Percentiles rank a stretch among this genome's conserved stretches.
Conservation (phyloP, 768 basidiomycete genomes). For the Russula olivacea region DNA sequence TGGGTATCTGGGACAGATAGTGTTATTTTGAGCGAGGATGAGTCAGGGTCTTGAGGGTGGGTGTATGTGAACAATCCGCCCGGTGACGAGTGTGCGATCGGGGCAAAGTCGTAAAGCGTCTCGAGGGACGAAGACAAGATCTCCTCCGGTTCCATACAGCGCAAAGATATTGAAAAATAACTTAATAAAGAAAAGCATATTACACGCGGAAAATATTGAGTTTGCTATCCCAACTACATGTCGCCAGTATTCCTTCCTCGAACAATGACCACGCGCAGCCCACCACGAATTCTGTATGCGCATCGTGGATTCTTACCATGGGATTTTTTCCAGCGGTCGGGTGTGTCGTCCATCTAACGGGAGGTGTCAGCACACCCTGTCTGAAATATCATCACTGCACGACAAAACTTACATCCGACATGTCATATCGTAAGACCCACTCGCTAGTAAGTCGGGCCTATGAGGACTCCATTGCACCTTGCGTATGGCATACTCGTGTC, state of each 20-base stretch:
- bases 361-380: not conserved
- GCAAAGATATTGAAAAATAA: not conserved
- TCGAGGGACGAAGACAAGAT: conserved; percentile 60
- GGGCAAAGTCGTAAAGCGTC: conserved; percentile 54
- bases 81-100: conserved; percentile 53
- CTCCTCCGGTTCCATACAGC: conserved; percentile 47
- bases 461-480: conserved; percentile 90
- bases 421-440: conserved; percentile 91
- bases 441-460: conserved; percentile 61
- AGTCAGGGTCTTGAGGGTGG: conserved; percentile 12
- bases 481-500: conserved; percentile 87
- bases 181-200: too few relatives aligned
- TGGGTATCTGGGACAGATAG: conserved; percentile 60
- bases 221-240: conserved; percentile 88
- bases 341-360: conserved; percentile 61
- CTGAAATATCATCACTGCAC: not conserved
- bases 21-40: conserved; percentile 32
- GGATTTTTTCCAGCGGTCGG: conserved; percentile 46
- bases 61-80: conserved; percentile 49
- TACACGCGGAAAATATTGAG: conserved; percentile 66
- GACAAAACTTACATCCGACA: conserved; percentile 66
- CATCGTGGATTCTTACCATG: conserved; percentile 67
- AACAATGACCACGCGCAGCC: conserved; percentile 91
- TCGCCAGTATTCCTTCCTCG: conserved; percentile 81
- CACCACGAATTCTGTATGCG: conserved; percentile 93